Conservation (phyloP, 2,329 filamentous ascomycete genomes). For the Aspergillus texensis region DNA sequence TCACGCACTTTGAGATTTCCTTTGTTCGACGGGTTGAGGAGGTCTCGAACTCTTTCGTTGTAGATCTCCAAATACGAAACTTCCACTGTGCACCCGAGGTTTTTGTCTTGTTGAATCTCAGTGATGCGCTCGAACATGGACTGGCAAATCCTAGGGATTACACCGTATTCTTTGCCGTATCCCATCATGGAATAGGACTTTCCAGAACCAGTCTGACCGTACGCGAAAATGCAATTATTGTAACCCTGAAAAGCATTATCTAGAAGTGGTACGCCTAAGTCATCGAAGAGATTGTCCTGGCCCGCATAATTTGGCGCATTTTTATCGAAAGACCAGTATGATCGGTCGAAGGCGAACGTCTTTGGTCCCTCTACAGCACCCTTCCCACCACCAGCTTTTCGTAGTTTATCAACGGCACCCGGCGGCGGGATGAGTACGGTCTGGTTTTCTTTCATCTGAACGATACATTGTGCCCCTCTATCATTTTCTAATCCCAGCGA, state of each 20-base stretch:
- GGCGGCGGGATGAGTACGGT: conserved; percentile 79
- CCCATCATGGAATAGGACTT: conserved; percentile 99
- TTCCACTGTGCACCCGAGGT: conserved; percentile 87
- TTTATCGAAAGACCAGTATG: conserved; percentile 97
- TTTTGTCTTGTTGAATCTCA: conserved; percentile 70
- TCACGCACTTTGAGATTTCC: conserved; percentile 96
- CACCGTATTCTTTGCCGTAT: conserved; percentile 91
- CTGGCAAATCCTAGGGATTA: conserved; percentile 95
- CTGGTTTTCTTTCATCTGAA: conserved; percentile 93
- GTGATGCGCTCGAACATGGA: conserved; percentile 93
- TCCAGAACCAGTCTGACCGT: conserved; percentile 96
- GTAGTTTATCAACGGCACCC: conserved; percentile 55
- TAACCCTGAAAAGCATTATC: conserved; percentile 99
- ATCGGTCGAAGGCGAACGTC: conserved; percentile 92
- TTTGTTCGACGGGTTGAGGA: conserved; percentile 93
- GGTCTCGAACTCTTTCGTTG: conserved; percentile 93
- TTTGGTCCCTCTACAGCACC: conserved; percentile 70
- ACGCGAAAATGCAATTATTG: conserved; percentile 99
- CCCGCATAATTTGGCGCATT: conserved; percentile 80
- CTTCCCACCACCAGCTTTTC: conserved; percentile 59
- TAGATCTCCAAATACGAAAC: conserved; percentile 99
- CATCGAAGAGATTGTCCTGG: conserved; percentile 84
- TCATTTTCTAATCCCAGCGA: conserved; percentile 69
- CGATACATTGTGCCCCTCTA: conserved; percentile 90
- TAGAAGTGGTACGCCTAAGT: conserved; percentile 84